Percentiles rank a stretch among this genome's conserved stretches.
Evolutionary conservation across 2,329 filamentous ascomycete genomes (phyloP).

Genomic region (Tolypocladium inflatum): DNA sequence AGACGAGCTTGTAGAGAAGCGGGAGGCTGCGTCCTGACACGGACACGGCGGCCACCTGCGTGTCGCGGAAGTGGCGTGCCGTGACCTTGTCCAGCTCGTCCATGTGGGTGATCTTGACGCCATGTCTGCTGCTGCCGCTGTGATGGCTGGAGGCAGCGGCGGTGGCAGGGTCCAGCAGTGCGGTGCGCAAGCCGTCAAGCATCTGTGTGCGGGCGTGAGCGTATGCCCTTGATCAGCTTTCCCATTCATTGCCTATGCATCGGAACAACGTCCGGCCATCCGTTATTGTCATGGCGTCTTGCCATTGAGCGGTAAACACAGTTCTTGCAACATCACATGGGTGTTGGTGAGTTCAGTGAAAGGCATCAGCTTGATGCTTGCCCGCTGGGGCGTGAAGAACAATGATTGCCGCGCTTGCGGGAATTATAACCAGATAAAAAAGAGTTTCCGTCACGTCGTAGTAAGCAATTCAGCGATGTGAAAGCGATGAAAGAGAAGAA

Average conservation of each 20-base stretch:
- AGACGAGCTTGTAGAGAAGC: constrained; percentile 46
- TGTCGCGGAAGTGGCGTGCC: constrained; percentile 35
- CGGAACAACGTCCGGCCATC: not conserved
- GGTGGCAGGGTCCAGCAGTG: not conserved
- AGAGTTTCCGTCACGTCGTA: too few species aligned
- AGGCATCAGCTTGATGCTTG: not conserved
- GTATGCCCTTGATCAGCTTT: not conserved
- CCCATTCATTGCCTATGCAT: not conserved
- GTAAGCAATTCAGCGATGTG: not conserved
- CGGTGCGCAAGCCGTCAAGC: constrained; percentile 4
- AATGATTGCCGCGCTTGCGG: not conserved
- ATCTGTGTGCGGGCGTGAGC: constrained; percentile 1
- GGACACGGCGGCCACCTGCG: constrained; percentile 35
- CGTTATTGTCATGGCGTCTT: not conserved
- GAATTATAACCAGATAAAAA: too few species aligned
- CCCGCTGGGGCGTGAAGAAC: not conserved
- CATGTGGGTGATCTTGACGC: constrained; percentile 28
- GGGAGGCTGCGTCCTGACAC: constrained; percentile 44
- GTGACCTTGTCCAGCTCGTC: constrained; percentile 36
- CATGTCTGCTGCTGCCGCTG: constrained; percentile 1
- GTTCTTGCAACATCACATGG: not conserved
- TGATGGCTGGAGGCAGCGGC: not conserved
- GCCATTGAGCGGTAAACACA: not conserved
- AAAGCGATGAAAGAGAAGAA: not conserved
- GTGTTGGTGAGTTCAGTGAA: not conserved